These are phyloP conservation scores for Conticribra weissflogii DNA, from an alignment of 108 stramenopile genomes.

Conservation along the genomic window DNA sequence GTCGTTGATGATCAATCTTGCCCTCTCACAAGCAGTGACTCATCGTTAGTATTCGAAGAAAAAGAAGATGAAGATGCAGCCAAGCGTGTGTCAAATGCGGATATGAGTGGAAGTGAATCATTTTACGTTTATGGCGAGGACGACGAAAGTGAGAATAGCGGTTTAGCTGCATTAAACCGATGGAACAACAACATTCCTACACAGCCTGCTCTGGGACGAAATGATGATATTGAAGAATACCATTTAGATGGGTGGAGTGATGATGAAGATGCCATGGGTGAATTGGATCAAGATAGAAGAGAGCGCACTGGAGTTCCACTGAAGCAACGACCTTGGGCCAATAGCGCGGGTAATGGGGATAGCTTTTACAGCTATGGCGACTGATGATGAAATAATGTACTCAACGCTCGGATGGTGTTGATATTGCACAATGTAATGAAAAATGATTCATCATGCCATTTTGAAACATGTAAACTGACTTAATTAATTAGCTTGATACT, in stretches of 20 bases:
- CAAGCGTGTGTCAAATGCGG: background rate
- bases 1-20: background rate
- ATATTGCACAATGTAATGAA: too few relatives aligned
- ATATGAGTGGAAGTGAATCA: slow-evolving; percentile 5
- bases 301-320: background rate
- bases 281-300: background rate
- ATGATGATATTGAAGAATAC: slow-evolving; percentile 8
- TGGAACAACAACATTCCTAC: slow-evolving; percentile 6
- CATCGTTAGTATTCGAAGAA: too few relatives aligned
- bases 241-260: slow-evolving; percentile 12
- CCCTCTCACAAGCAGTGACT: background rate
- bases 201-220: background rate
- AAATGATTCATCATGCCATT: too few relatives aligned
- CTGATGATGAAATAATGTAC: too few relatives aligned
- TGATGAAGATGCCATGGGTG: slow-evolving; percentile 8
- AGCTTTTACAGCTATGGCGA: slow-evolving; percentile 4
- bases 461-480: too few relatives aligned
- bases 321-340: slow-evolving; percentile 29
- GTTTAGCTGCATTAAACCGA: slow-evolving; percentile 26
- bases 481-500: too few relatives aligned
- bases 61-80: background rate
- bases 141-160: slow-evolving; percentile 9
- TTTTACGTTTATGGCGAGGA: slow-evolving; percentile 8
- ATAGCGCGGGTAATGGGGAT: slow-evolving; percentile 9
- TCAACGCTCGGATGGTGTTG: too few relatives aligned